phyloP scores from a whole-genome alignment of 768 basidiomycete genomes.

The Lactifluus pinguis region DNA sequence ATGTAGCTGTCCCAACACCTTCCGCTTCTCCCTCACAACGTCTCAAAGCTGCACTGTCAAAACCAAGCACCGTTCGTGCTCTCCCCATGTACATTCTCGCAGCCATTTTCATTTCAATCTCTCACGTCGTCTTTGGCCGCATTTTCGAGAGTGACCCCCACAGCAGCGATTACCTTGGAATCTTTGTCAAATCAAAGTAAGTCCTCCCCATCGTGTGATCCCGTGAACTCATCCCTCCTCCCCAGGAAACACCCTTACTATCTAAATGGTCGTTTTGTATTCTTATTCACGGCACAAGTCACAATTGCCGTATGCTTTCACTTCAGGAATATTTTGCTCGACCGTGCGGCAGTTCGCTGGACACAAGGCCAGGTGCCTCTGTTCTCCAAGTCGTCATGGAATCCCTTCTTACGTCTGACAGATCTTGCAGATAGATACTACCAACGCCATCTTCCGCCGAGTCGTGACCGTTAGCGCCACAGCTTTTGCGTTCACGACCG shows the following conservation, averaged over 20 bases:
- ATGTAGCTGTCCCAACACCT: conserved; percentile 37
- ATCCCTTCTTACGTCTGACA: not conserved
- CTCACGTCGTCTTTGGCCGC: conserved; percentile 37
- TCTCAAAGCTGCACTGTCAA: conserved; percentile 38
- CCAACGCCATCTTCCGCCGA: conserved; percentile 12
- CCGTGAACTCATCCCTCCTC: not conserved
- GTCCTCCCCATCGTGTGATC: conserved; percentile 12
- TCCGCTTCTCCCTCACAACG: conserved; percentile 45
- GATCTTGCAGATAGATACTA: conserved; percentile 23
- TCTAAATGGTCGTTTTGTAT: conserved; percentile 59
- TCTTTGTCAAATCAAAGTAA: conserved; percentile 65
- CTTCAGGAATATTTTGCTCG: conserved; percentile 52
- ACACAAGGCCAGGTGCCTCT: conserved; percentile 1
- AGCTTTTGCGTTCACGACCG: not conserved
- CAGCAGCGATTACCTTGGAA: conserved; percentile 30
- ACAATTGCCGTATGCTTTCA: conserved; percentile 39
- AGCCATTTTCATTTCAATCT: conserved; percentile 32
- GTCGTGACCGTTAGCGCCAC: not conserved
- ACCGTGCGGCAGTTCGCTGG: conserved; percentile 41
- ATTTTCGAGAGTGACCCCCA: conserved; percentile 26
- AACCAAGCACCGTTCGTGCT: conserved; percentile 38
- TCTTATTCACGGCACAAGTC: conserved; percentile 46
- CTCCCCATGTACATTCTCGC: conserved; percentile 40
- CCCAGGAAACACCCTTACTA: conserved; percentile 65
- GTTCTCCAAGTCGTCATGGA: not conserved